These are phyloP conservation scores for Ganoderma sinense DNA, from an alignment of 1,284 basidiomycete genomes.

Conservation along the genomic window DNA sequence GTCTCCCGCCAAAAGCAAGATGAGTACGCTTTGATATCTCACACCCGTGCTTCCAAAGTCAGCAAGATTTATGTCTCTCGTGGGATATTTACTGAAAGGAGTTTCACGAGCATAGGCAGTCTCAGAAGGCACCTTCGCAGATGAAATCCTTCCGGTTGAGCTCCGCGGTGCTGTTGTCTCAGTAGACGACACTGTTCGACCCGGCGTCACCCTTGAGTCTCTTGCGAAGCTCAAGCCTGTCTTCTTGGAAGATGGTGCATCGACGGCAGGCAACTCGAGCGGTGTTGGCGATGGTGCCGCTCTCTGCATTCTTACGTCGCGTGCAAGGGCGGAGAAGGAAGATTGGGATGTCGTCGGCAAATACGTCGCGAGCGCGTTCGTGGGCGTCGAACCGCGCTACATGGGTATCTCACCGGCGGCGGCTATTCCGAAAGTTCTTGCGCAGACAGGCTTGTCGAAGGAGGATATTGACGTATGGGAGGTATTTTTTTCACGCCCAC, in stretches of 20 bases:
- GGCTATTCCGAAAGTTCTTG: constrained; percentile 85
- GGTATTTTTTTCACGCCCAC: constrained; percentile 45
- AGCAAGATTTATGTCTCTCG: constrained; percentile 17
- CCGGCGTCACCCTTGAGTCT: constrained; percentile 76
- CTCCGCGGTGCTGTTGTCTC: constrained; percentile 63
- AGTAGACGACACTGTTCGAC: constrained; percentile 84
- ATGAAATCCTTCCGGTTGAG: constrained; percentile 84
- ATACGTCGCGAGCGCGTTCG: constrained; percentile 83
- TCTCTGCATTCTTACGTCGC: constrained; percentile 86
- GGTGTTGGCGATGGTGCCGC: constrained; percentile 97
- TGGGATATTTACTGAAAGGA: background rate
- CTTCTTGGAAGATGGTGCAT: constrained; percentile 85
- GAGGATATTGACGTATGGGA: constrained; percentile 92
- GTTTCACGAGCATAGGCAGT: constrained; percentile 53
- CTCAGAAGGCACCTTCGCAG: constrained; percentile 70
- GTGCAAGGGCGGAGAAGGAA: constrained; percentile 84
- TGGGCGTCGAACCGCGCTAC: constrained; percentile 85
- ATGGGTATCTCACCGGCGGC: constrained; percentile 90
- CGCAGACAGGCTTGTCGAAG: constrained; percentile 76
- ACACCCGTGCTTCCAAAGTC: constrained; percentile 79
- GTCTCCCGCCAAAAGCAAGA: constrained; percentile 83
- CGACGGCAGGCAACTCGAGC: constrained; percentile 92
- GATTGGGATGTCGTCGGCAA: constrained; percentile 91
- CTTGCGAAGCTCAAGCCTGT: constrained; percentile 75
- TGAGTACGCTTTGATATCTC: constrained; percentile 82